Base-by-base conservation (phyloP, 345 rosid genomes). In the Mercurialis annua region DNA sequence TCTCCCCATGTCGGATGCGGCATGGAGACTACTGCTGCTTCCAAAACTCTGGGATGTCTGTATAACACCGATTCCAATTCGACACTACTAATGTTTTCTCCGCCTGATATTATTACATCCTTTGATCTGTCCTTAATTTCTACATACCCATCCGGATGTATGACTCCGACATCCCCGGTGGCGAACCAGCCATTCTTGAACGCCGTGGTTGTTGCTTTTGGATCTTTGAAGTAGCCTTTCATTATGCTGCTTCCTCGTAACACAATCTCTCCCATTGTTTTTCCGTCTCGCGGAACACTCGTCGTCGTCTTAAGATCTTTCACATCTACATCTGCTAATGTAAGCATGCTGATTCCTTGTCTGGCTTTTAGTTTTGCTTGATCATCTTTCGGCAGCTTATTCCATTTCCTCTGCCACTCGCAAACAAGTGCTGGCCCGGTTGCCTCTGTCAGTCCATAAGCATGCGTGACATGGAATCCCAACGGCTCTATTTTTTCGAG, bases 321-420 rank as follows among this genome's bases (percentile, higher is more conserved):
- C 40, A 91, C 93, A 49, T 91, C 97, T 0, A 85, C 81, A 43
- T 85, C 93, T 0, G 92, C 85, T 1, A 87, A 80, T 1, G 93
- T 83, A 57, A 87, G 66, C 20, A 84, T 77, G 72, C 86, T 78
- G 20, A 89, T 29, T 11, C 96, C 97, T 59, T 86, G 92, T n/a
- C 87, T 73, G 0, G 89, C 82, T 64, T 87, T 90, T 54, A 84
- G 78, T 63, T 60, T 77, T 0, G 86, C 78, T 38, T 71, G 82
- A 0, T 78, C 80, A 0, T 48, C 59, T 0, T 2, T 47, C 0
- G 85, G 80, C 15, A 81, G 82, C 65, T 63, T 31, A 66, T 85
- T 77, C 97, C 98, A 92, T 66, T 80, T 60, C 1, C 76, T 71
- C 33, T 83, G 87, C 93, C 97, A 92, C 81, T 88, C 96, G 68